Percentiles rank a stretch among this genome's conserved stretches.
phyloP scores from a whole-genome alignment of 1,139 yeast genomes.

The Pichia sp. region DNA sequence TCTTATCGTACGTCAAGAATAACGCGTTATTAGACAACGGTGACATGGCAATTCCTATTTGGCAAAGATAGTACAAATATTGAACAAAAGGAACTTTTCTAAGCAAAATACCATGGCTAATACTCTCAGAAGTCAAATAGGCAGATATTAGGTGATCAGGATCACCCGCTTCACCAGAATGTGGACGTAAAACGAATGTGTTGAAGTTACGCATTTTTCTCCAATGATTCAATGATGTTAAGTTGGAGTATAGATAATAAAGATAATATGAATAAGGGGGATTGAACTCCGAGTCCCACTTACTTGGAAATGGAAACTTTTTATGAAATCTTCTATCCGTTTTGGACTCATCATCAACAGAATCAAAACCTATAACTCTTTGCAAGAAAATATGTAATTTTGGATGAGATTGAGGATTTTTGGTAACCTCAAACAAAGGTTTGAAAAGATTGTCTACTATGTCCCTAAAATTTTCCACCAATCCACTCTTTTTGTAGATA shows the following conservation, averaged over 20 bases:
- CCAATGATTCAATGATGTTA: conserved; percentile 81
- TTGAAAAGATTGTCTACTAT: conserved; percentile 72
- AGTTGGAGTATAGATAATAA: conserved; percentile 81
- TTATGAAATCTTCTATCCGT: conserved; percentile 74
- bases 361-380: conserved; percentile 95
- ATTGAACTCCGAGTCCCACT: conserved; percentile 73
- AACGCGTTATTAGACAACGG: conserved; percentile 95
- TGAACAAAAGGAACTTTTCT: conserved; percentile 94
- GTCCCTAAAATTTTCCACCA: conserved; percentile 69
- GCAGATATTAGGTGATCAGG: conserved; percentile 95
- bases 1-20: conserved; percentile 90
- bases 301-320: conserved; percentile 75
- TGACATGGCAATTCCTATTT: conserved; percentile 98
- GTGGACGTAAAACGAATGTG: conserved; percentile 92
- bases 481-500: conserved; percentile 72
- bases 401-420: conserved; percentile 84
- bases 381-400: conserved; percentile 83
- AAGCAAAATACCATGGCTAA: conserved; percentile 89
- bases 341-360: conserved; percentile 97
- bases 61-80: conserved; percentile 87
- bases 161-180: conserved; percentile 99
- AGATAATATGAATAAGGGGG: conserved; percentile 98
- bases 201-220: conserved; percentile 70
- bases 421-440: conserved; percentile 90
- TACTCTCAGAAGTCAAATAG: conserved; percentile 83